Base-by-base conservation (phyloP, 2,329 filamentous ascomycete species). In the Ustilaginoidea virens region DNA sequence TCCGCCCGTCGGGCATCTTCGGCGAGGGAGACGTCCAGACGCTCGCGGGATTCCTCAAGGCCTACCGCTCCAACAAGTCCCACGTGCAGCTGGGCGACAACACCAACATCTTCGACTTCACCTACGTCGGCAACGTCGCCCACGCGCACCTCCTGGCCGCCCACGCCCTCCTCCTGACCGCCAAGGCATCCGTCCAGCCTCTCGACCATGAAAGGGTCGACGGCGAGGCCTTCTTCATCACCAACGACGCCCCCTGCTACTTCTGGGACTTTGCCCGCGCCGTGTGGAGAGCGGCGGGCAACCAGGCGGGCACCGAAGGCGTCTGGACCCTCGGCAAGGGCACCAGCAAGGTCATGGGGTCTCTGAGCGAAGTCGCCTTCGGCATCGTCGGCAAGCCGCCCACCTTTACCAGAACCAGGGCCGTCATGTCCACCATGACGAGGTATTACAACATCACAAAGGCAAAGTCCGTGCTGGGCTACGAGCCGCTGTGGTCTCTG, bases 1-100 rank as follows among this genome's bases (percentile, higher is more conserved):
- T 96, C 38, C 80, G 90, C 11, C 82, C 86, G 5, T 79, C 83
- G 9, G 82, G 82, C 39, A 92, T 96, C 51, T 82, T 93, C 46
- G 87, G 87, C 44, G 82, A 90, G 47, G 81, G 81, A 43, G 90
- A 98, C 57, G 70, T 72, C 30, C 78, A 85, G 47, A 55, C 76
- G 10, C 71, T 87, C 19, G 70, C 75, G 37, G 72, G 77, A 41
- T 68, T 94, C 37, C 62, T 92, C 44, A 68, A 74, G 36, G 72
- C 80, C 42, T 79, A 78, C 48, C 62, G 65, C 34, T 64, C 70
- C 36, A 63, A 69, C 43, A 74, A 80, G 38, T 77, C 82, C 21
- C 69, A 69, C 36, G 72, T 90, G 49, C 80, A 94, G 52, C 67
- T 96, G 14, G 90, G 90, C 40, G 55, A 71, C 40, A 71, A 70